A percentile compares a stretch with the other conserved stretches of the same genome.
Conservation (phyloP, 2,329 filamentous ascomycete genomes). For the Ascochyta fabae region DNA sequence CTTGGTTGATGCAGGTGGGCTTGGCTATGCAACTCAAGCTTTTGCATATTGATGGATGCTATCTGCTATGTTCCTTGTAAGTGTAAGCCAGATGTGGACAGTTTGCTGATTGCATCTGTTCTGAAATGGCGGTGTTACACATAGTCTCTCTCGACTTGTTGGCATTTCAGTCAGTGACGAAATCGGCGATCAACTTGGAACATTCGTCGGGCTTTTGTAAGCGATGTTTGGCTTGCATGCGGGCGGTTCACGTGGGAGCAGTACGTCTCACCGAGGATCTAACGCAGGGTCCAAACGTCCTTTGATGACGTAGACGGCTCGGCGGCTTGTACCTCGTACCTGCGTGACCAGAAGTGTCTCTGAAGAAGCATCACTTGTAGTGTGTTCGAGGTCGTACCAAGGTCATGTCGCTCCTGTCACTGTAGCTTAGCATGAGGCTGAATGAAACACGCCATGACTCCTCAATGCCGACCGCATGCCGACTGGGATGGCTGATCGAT, state of each 20-base stretch:
- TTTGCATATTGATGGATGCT: too few species aligned
- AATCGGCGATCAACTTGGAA: conserved; percentile 5
- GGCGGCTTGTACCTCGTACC: conserved; percentile 9
- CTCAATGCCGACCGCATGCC: conserved; percentile 14
- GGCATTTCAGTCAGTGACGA: not conserved
- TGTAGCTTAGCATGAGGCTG: conserved; percentile 19
- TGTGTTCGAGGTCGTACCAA: not conserved
- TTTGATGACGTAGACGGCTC: conserved; percentile 15
- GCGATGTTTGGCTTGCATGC: conserved; percentile 11
- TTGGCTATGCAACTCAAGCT: too few species aligned
- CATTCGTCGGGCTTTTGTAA: conserved; percentile 10
- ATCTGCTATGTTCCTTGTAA: too few species aligned
- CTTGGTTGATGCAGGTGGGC: too few species aligned
- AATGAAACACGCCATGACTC: conserved; percentile 17
- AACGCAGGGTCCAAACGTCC: conserved; percentile 9
- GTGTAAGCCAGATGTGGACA: too few species aligned
- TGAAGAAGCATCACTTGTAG: conserved; percentile 1
- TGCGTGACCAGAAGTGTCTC: conserved; percentile 17
- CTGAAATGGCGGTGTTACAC: not conserved
- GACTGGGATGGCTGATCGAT: conserved; percentile 5
- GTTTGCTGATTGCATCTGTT: too few species aligned
- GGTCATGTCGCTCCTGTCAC: conserved; percentile 17
- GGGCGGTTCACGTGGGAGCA: conserved; percentile 11
- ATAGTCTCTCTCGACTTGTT: not conserved
- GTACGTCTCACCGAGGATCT: conserved; percentile 5